A percentile compares a stretch with the other conserved stretches of the same genome.
phyloP scores from a whole-genome alignment of 176 grass and related monocot genomes.

The Thinopyrum elongatum region DNA sequence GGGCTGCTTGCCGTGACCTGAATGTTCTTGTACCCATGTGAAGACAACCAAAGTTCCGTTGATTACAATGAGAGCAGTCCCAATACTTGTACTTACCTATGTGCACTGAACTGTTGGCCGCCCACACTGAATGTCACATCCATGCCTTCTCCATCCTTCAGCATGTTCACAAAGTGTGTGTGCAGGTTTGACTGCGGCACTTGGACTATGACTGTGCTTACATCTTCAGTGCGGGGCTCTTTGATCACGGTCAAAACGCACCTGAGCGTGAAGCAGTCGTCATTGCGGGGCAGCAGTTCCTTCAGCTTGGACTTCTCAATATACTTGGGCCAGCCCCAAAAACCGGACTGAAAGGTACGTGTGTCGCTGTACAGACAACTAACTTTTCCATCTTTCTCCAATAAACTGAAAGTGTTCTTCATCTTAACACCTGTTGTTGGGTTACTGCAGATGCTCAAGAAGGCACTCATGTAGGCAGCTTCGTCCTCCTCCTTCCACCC shows the following conservation, averaged over 20 bases:
- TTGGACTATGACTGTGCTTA: background rate
- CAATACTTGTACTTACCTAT: background rate
- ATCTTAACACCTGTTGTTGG: background rate
- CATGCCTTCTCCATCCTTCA: background rate
- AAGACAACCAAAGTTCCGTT: too few relatives aligned
- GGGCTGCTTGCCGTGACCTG: too few relatives aligned
- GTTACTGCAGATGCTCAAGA: background rate
- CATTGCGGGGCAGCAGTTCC: background rate
- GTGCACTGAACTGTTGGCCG: background rate
- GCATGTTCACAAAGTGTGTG: background rate
- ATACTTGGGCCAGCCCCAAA: background rate
- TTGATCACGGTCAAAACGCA: background rate
- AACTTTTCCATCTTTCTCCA: background rate
- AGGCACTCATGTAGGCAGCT: background rate
- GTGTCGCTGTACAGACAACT: fast-evolving
- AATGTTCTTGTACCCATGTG: too few relatives aligned
- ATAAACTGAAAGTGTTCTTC: background rate
- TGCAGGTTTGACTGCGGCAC: background rate
- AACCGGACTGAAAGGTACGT: too few relatives aligned
- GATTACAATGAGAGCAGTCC: too few relatives aligned
- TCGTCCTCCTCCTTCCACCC: too few relatives aligned
- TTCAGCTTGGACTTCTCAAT: background rate
- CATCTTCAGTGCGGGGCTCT: background rate
- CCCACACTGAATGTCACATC: background rate
- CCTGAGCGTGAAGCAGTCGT: background rate